Evolutionary conservation across 805 yeast species (phyloP), one percentile per base, ranked within the genome.

Genomic region (Kazachstania kunashirensis): DNA sequence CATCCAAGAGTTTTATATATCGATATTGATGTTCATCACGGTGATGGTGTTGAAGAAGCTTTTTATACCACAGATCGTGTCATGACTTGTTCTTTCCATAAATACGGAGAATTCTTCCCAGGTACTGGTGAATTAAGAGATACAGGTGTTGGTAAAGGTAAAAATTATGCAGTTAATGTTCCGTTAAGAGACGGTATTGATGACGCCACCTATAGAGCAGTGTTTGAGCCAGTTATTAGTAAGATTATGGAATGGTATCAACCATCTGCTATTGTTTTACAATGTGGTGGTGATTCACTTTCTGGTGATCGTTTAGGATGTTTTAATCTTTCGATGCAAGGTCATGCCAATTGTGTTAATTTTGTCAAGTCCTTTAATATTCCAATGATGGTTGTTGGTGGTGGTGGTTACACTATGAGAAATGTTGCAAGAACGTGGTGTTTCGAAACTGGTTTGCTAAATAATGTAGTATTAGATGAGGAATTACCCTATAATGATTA

Each of bases 21-120:
- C 37, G 97, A 89, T 60, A 88, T 86, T 39, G 97, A 89, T 59
- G 73, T 89, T 11, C 97, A 89, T 59, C 97, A 89, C 55, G 97
- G 97, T 31, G 97, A 89, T 61, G 97, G 97, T 46, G 97, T 89
- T 14, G 95, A 89, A 59, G 97, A 89, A 60, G 96, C 96, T 1
- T 89, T 89, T 54, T 84, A 89, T 63, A 75, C 92, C 13, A 84
- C 96, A 2, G 97, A 88, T 59, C 67, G 97, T 42, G 97, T 88
- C 31, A 86, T 88, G 96, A 88, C 96, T 1, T 88, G 88, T 48
- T 81, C 94, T 9, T 88, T 88, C 69, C 97, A 88, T 68, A 89
- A 86, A 62, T 89, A 79, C 59, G 97, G 97, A 15, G 92, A 85
- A 59, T 89, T 85, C 56, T 89, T 89, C 70, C 98, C 98, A 3